Evolutionary conservation across 495 filamentous ascomycete species (phyloP).

Genomic region (Annulohypoxylon maeteangense): DNA sequence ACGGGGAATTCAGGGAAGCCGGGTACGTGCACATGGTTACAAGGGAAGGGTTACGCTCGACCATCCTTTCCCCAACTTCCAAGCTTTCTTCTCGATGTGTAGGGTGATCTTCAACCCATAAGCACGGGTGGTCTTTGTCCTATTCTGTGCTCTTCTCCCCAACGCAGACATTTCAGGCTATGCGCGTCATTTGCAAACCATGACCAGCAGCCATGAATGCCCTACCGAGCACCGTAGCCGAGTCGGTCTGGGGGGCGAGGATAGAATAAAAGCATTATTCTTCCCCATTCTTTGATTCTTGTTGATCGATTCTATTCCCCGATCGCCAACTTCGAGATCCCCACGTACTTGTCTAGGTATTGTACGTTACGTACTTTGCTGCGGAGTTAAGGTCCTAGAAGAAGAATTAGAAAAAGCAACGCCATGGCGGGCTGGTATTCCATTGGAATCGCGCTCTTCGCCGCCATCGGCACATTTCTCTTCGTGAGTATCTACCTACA

Average conservation of each 20-base stretch:
- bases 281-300: not conserved
- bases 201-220: not conserved
- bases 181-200: constrained; percentile 33
- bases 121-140: constrained; percentile 4
- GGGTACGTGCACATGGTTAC: constrained; percentile 31
- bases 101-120: constrained; percentile 24
- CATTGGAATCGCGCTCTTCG: constrained; percentile 63
- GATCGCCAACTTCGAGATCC: not conserved
- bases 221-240: constrained; percentile 18
- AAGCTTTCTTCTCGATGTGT: constrained; percentile 9
- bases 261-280: constrained; percentile 20
- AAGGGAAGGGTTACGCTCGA: constrained; percentile 14
- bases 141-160: not conserved
- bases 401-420: not conserved
- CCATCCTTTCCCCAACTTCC: constrained; percentile 12
- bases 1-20: not conserved
- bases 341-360: not conserved
- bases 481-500: too few species aligned
- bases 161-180: constrained; percentile 36
- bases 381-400: not conserved
- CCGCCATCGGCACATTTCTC: constrained; percentile 67
- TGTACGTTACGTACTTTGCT: not conserved
- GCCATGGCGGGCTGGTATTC: constrained; percentile 47
- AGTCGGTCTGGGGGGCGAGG: constrained; percentile 5
- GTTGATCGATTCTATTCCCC: not conserved